Base-by-base conservation (phyloP, 345 rosid genomes). In the Gossypium stocksii region DNA sequence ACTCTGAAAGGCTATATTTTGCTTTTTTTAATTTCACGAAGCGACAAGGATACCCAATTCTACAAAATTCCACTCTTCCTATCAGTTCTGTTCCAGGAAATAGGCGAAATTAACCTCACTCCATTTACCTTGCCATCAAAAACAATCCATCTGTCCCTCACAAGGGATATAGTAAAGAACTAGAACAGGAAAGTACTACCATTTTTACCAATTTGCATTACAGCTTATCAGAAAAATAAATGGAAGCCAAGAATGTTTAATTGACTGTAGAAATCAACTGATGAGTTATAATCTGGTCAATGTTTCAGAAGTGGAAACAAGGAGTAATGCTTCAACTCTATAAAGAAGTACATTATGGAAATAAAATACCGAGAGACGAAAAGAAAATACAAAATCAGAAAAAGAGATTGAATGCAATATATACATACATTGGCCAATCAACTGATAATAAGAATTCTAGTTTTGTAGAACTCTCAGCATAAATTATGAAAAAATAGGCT, bases 91-190 rank as follows among this genome's bases (percentile, higher is more conserved):
- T 70, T 51, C 27, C 34, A 52, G 29, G 58, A 70, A 17, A 70
- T 70, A 52, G 17, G 45, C 45, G 29, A 9, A 69, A 51, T 51
- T 51, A 69, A 27, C 45, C 60, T 7, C 62, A 68, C 25, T 69
- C 15, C n/a, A 49, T 68, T 68, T 68, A 49, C 25, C 48, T 52
- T 70, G 17, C 27, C 61, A 70, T 70, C 58, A 67, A 67, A 67
- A 5, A 48, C 27, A 7, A 5, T 46, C n/a, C 19, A 68, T 70
- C 61, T 52, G 46, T 69, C 60, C 46, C 25, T 51, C 9, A 29
- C 60, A 69, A 27, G 19, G 60, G 45, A 29, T 10, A 49, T 51
- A 4, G 25, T 70, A 52, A 29, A 61, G 73, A 52, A n/a, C 41
- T 52, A 17, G 61, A 53, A 34, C 15, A 53, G n/a, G 17, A 68